phyloP scores from a whole-genome alignment of 78 protist genomes.

The Dictyostelium brefeldianum region DNA sequence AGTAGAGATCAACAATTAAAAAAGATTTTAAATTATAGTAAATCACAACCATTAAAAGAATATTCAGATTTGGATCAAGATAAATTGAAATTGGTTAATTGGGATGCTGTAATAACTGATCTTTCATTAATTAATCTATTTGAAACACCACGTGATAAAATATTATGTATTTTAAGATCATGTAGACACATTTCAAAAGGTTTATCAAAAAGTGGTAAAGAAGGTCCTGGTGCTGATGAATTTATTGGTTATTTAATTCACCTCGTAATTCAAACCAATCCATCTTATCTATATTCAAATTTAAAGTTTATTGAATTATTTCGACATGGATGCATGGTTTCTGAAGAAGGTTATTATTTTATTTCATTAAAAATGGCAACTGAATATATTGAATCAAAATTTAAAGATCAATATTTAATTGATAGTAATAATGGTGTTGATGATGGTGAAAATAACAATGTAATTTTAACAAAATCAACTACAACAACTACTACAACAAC shows the following conservation, averaged over 20 bases:
- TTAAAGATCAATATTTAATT: conserved; percentile 7
- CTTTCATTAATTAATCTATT: conserved; percentile 29
- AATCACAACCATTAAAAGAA: not conserved
- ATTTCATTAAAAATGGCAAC: conserved; percentile 33
- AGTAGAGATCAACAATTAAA: conserved; percentile 26
- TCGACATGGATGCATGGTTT: conserved; percentile 46
- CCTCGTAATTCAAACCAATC: conserved; percentile 35
- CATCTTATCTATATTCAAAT: conserved; percentile 59
- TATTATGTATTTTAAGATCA: conserved; percentile 41
- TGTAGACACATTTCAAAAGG: conserved; percentile 41
- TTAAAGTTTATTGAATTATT: conserved; percentile 61
- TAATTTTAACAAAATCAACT: not conserved
- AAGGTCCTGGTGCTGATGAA: conserved; percentile 80
- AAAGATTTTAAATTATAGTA: not conserved
- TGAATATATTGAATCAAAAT: conserved; percentile 4
- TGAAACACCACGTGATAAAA: conserved; percentile 60
- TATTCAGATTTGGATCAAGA: not conserved
- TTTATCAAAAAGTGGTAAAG: conserved; percentile 5
- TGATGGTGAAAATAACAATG: not conserved
- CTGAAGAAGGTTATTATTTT: conserved; percentile 58
- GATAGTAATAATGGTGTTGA: not conserved
- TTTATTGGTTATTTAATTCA: conserved; percentile 34
- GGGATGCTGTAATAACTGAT: conserved; percentile 44
- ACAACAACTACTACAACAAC: not conserved
- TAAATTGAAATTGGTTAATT: not conserved